Percentiles rank a stretch among this genome's conserved stretches.
Conservation (phyloP, 345 rosid genomes). For the Noccaea caerulescens region DNA sequence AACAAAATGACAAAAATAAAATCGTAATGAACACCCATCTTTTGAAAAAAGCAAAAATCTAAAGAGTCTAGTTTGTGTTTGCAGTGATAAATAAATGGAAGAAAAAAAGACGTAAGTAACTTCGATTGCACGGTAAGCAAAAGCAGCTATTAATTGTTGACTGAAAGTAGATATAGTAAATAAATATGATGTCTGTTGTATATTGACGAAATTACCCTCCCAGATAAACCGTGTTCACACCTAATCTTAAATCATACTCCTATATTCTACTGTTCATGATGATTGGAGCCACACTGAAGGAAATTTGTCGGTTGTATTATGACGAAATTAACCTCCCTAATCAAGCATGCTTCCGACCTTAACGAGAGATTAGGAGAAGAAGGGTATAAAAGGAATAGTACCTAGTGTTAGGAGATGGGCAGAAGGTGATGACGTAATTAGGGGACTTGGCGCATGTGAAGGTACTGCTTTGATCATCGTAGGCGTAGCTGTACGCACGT, state of each 20-base stretch:
- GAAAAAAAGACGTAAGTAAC: constrained; percentile 15
- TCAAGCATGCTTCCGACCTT: too few relatives aligned
- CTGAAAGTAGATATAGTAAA: not conserved
- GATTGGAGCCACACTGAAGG: not conserved
- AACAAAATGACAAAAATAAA: not conserved
- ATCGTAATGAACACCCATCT: constrained; percentile 21
- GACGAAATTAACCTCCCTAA: not conserved
- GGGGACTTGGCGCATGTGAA: constrained; percentile 80
- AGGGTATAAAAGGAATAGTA: constrained; percentile 31
- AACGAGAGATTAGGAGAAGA: not conserved
- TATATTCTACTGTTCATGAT: not conserved
- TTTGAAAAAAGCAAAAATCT: constrained; percentile 22
- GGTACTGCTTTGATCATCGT: constrained; percentile 90
- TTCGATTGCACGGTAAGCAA: constrained; percentile 28
- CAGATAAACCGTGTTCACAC: not conserved
- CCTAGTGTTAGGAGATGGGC: constrained; percentile 85
- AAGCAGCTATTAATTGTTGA: constrained; percentile 21
- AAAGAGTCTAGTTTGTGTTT: not conserved
- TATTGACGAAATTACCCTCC: constrained; percentile 4
- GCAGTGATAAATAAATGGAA: constrained; percentile 2
- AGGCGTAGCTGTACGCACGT: constrained; percentile 94
- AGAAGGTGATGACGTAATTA: constrained; percentile 83
- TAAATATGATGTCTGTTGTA: constrained; percentile 7
- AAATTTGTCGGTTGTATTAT: not conserved
- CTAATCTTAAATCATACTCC: not conserved